Conservation (phyloP, 805 yeast genomes). For the Ogataea minuta region DNA sequence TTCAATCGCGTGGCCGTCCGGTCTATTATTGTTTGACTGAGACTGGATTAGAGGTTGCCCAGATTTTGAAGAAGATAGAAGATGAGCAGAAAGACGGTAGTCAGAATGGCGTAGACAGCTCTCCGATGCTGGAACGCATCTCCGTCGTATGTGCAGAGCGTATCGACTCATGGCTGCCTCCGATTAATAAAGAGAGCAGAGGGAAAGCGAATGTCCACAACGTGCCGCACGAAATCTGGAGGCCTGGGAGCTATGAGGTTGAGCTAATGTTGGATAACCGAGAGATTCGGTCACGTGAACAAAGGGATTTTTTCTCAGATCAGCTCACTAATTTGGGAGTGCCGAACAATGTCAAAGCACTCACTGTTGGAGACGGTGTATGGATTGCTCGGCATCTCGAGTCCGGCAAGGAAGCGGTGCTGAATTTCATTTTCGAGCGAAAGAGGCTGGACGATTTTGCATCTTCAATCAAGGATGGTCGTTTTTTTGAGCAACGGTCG, state of each 20-base stretch:
- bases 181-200: constrained; percentile 1
- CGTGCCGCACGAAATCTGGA: constrained; percentile 55
- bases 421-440: constrained; percentile 86
- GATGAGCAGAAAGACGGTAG: constrained; percentile 12
- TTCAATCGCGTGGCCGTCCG: constrained; percentile 57
- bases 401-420: constrained; percentile 60
- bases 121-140: constrained; percentile 14
- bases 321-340: constrained; percentile 51
- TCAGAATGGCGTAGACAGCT: constrained; percentile 11
- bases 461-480: constrained; percentile 78
- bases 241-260: constrained; percentile 54
- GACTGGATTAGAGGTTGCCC: constrained; percentile 64
- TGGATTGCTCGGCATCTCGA: constrained; percentile 78
- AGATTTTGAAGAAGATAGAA: constrained; percentile 49
- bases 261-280: constrained; percentile 73
- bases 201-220: constrained; percentile 2
- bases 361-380: constrained; percentile 81
- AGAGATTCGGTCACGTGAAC: constrained; percentile 67
- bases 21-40: constrained; percentile 62
- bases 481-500: constrained; percentile 83
- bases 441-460: constrained; percentile 87
- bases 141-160: not conserved
- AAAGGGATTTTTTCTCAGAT: constrained; percentile 66
- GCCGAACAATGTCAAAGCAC: constrained; percentile 48
- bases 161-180: constrained; percentile 8